These are phyloP conservation scores for Dendrocalamus latiflorus DNA, from an alignment of 202 grass and related monocot species.

Conservation along the genomic window DNA sequence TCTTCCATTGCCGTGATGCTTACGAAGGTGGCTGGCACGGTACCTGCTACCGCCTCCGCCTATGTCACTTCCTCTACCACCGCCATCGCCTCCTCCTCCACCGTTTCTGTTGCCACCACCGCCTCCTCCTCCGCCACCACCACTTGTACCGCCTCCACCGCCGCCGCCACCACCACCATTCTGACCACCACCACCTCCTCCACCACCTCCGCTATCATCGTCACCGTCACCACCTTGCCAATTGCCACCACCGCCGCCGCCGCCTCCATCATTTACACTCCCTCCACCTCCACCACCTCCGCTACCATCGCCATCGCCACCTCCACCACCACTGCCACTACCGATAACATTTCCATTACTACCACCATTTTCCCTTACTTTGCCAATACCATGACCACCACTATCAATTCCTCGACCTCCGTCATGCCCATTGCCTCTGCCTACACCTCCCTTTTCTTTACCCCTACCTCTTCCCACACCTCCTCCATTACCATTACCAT, in stretches of 20 bases:
- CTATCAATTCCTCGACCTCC: background rate
- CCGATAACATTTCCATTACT: background rate
- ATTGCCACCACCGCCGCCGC: no score
- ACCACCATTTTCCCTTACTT: background rate
- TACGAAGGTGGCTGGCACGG: background rate
- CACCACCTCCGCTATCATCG: background rate
- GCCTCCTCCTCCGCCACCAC: background rate
- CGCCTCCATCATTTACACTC: background rate
- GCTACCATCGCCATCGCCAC: no score
- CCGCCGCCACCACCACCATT: background rate
- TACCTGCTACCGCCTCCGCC: background rate
- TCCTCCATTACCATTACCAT: background rate
- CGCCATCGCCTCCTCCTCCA: accelerated
- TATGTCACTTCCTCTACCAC: no score
- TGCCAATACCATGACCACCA: background rate
- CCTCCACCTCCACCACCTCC: background rate
- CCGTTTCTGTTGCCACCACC: accelerated
- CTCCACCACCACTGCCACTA: background rate
- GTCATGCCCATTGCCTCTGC: background rate
- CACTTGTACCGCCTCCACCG: background rate
- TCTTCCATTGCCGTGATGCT: background rate
- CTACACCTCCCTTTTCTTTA: background rate
- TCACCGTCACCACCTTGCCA: no score
- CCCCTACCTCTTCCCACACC: background rate
- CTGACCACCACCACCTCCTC: background rate